phyloP scores from a whole-genome alignment of 2,329 filamentous ascomycete species.

The Rhynchosporium secalis region DNA sequence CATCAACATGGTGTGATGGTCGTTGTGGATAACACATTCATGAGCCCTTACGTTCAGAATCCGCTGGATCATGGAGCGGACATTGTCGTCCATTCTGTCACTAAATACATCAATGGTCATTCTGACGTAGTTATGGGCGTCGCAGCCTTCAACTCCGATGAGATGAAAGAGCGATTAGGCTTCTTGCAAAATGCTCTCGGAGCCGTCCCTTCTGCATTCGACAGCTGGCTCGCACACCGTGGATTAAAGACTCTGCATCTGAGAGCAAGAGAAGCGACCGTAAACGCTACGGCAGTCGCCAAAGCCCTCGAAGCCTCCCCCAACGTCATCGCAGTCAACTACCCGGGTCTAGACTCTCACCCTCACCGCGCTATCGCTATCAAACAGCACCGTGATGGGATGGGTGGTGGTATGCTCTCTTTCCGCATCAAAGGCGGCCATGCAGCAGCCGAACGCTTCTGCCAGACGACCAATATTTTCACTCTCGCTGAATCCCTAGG shows the following conservation, averaged over 20 bases:
- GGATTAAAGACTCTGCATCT: slow-evolving; percentile 96
- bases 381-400: slow-evolving; percentile 89
- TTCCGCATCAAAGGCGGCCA: slow-evolving; percentile 91
- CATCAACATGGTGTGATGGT: slow-evolving; percentile 88
- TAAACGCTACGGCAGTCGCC: slow-evolving; percentile 79
- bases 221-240: slow-evolving; percentile 96
- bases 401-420: slow-evolving; percentile 96
- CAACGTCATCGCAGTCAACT: slow-evolving; percentile 88
- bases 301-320: slow-evolving; percentile 74
- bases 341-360: slow-evolving; percentile 87
- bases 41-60: slow-evolving; percentile 95
- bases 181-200: slow-evolving; percentile 98
- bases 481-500: slow-evolving; percentile 91
- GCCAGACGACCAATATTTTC: slow-evolving; percentile 84
- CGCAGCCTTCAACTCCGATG: slow-evolving; percentile 87
- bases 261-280: slow-evolving; percentile 79
- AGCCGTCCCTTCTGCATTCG: slow-evolving; percentile 90
- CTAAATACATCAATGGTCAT: slow-evolving; percentile 99
- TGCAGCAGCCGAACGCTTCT: slow-evolving; percentile 86
- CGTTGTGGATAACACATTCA: slow-evolving; percentile 99
- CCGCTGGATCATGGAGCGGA: slow-evolving; percentile 93
- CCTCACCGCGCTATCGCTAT: slow-evolving; percentile 80
- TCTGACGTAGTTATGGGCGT: slow-evolving; percentile 97
- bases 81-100: slow-evolving; percentile 94
- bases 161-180: slow-evolving; percentile 71